Evolutionary conservation across 2,329 filamentous ascomycete species (phyloP), one percentile per base, ranked within the genome.

Genomic region (Orbilia ellipsospora): DNA sequence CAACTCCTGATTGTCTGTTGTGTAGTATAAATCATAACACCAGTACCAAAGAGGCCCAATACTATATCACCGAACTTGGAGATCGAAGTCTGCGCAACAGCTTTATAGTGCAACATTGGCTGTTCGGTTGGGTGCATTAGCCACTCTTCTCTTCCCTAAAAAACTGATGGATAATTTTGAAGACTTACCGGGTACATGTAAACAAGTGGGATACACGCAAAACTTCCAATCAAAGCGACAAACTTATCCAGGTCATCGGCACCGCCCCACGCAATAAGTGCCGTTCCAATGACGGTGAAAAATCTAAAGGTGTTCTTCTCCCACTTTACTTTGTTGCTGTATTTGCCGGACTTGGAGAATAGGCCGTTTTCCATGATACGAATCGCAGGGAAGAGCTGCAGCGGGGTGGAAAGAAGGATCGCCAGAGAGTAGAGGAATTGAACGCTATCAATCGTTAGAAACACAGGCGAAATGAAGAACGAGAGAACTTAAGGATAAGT

Each of bases 321-420:
- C 95, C 95, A 99, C 85, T 99, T 99, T 85, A 99, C 96, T 81
- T 92, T 95, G 0, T 93, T 94, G 81, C 98, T 97, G 84, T 97
- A 97, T 83, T 99, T 99, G 94, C 77, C 93, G 23, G 62, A 66
- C 18, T 73, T 73, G 0, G 67, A 73, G 83, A 98, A 99, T 5
- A 98, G 86, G 78, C 93, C 93, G 79, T 96, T 97, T 83, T 96
- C 94, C 40, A 92, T 93, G 80, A 99, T 99, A 81, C 94, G 91
- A 80, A 99, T 98, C 51, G 95, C 95, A 0, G 95, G 95, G 86
- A 98, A 99, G 79, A 99, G 94, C 81, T 99, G 96, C 72, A 99
- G 85, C 4, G 95, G 95, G 0, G 95, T 99, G 42, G 93, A 97
- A 10, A 99, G 87, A 66, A 99, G 85, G 80, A 99, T 99, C n/a